phyloP scores from a whole-genome alignment of 2,329 filamentous ascomycete genomes.

The Raffaelea arxii region DNA sequence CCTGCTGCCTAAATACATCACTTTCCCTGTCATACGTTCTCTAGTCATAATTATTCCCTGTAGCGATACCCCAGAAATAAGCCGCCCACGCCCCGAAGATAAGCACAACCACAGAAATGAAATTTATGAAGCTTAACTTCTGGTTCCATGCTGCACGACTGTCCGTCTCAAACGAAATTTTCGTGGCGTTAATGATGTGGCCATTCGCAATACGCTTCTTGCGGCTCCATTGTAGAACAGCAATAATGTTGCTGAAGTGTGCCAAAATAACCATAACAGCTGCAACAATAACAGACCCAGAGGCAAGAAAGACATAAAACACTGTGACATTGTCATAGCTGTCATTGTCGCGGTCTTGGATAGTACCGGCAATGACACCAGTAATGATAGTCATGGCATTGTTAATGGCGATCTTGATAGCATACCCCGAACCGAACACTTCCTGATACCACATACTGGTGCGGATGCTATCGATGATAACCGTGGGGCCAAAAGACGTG shows the following conservation, averaged over 20 bases:
- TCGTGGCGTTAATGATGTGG: conserved; percentile 24
- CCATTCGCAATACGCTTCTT: conserved; percentile 39
- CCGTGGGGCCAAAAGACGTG: conserved; percentile 42
- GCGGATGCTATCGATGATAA: conserved; percentile 51
- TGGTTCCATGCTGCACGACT: background rate
- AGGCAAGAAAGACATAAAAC: conserved; percentile 45
- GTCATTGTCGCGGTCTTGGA: conserved; percentile 48
- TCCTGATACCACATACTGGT: conserved; percentile 36
- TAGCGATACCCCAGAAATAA: conserved; percentile 52
- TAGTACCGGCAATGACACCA: conserved; percentile 43
- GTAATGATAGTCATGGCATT: conserved; percentile 55
- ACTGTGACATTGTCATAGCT: conserved; percentile 45
- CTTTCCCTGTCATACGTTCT: no score
- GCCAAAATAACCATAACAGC: conserved; percentile 19
- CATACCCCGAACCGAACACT: conserved; percentile 51
- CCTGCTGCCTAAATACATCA: no score
- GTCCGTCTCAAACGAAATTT: conserved; percentile 23
- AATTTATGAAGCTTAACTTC: conserved; percentile 26
- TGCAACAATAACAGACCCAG: conserved; percentile 34
- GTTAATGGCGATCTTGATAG: conserved; percentile 52
- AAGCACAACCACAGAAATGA: conserved; percentile 32
- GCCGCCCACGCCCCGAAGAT: conserved; percentile 42
- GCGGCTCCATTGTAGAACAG: conserved; percentile 47
- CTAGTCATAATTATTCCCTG: conserved; percentile 10
- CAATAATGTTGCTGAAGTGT: conserved; percentile 30